Base-by-base conservation (phyloP, 1,284 basidiomycete species). In the Marasmius sp. region DNA sequence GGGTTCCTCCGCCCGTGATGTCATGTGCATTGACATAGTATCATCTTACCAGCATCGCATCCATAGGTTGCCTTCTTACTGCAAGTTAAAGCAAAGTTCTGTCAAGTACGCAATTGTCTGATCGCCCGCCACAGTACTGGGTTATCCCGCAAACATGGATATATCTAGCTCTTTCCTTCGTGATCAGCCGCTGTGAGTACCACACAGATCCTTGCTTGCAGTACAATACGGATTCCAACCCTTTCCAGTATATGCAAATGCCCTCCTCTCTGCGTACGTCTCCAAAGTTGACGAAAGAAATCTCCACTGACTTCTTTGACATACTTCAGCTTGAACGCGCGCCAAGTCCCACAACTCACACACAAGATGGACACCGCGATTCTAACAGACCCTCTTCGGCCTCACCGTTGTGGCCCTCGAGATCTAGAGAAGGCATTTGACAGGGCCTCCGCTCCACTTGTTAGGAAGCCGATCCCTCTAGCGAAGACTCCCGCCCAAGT, bases 211-310 rank as follows among this genome's bases (percentile, higher is more conserved):
- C 38, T 63, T 38, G 10, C 6, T 57, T n/a, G 8, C 34, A 59
- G 22, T 11, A 41, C 36, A 11, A 34, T 54, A 12, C 22, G 48
- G 18, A 38, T 18, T 22, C 36, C 52, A 10, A 10, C 10, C 50
- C 20, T 49, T n/a, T 18, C n/a, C 34, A 75, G 73, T 74, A 33
- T 74, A 75, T 61, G 69, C 71, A 54, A 73, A 71, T 49, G 73
- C 72, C 18, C 72, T 74, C 66, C 69, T 74, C 66, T 71, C 66
- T 60, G 70, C 69, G 73, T 75, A 61, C 55, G 71, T 62, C 12
- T 20, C n/a, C 8, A 12, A 47, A 18, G 33, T 27, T 5, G 27
- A 27, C 27, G 38, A n/a, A 6, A 16, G 10, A 27, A 1, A 37
- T 16, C 20, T 27, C 37, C 37, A n/a, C 12, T 38, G 34, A 12